Percentiles rank a stretch among this genome's conserved stretches.
These are phyloP conservation scores for Zancudomyces culisetae DNA, from an alignment of 371 early-diverging fungal species.

Conservation along the genomic window DNA sequence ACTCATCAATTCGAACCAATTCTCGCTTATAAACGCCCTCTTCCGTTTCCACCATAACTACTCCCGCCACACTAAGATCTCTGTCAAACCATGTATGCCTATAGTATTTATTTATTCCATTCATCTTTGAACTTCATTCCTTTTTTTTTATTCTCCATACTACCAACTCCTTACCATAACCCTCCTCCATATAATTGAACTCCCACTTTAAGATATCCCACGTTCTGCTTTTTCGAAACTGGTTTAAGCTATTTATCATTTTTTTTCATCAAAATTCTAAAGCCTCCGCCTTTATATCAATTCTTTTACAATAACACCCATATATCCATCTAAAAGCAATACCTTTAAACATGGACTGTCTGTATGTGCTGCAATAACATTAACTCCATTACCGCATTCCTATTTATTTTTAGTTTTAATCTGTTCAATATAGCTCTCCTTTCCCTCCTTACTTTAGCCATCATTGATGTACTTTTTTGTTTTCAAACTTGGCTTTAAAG, in stretches of 20 bases:
- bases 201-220: slow-evolving; percentile 77
- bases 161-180: slow-evolving; percentile 72
- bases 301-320: too few species aligned
- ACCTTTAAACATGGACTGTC: slow-evolving; percentile 94
- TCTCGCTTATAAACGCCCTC: slow-evolving; percentile 44
- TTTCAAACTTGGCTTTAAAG: too few species aligned
- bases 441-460: too few species aligned
- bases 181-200: slow-evolving; percentile 87
- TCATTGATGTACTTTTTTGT: too few species aligned
- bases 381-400: slow-evolving; percentile 62
- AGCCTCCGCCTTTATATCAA: too few species aligned
- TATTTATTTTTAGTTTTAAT: too few species aligned
- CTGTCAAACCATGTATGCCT: slow-evolving; percentile 98
- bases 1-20: slow-evolving; percentile 52
- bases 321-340: slow-evolving; percentile 2
- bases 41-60: slow-evolving; percentile 57
- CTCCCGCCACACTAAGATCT: slow-evolving; percentile 89
- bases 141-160: too few species aligned
- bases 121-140: too few species aligned
- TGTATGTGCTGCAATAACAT: slow-evolving; percentile 87
- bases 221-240: slow-evolving; percentile 55
- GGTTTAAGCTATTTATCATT: slow-evolving; percentile 72
- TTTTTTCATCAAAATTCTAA: too few species aligned
- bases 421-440: too few species aligned
- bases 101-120: too few species aligned